phyloP scores from a whole-genome alignment of 345 rosid genomes.

The Mangifera indica region DNA sequence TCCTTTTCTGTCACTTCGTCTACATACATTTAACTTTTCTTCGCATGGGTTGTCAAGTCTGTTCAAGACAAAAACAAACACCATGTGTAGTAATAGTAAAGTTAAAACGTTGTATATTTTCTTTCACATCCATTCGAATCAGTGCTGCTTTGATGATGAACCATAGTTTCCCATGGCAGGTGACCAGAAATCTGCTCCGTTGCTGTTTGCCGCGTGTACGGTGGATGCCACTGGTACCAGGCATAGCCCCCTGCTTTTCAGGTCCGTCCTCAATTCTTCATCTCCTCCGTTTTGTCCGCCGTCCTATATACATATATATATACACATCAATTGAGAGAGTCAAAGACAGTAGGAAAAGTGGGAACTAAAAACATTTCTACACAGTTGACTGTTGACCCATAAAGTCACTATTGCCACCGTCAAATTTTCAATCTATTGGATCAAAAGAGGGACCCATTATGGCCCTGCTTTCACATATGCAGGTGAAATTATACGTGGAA shows the following conservation, averaged over 20 bases:
- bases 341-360: background rate
- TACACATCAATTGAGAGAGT: background rate
- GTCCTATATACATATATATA: conserved; percentile 28
- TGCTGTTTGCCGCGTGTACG: conserved; percentile 53
- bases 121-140: background rate
- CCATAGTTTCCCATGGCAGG: conserved; percentile 48
- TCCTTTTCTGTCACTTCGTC: background rate
- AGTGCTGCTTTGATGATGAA: conserved; percentile 13
- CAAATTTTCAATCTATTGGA: background rate
- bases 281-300: conserved; percentile 39
- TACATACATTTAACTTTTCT: background rate
- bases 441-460: background rate
- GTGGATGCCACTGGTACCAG: conserved; percentile 70
- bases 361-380: background rate
- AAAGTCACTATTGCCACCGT: background rate
- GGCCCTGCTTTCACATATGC: background rate
- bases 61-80: background rate
- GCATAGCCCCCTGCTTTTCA: conserved; percentile 84
- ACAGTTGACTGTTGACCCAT: conserved; percentile 3
- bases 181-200: conserved; percentile 93
- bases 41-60: conserved; percentile 10
- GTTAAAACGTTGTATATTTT: background rate
- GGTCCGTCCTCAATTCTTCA: conserved; percentile 29
- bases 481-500: background rate
- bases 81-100: background rate